Evolutionary conservation across 2,329 filamentous ascomycete genomes (phyloP).

Genomic region (Emergomyces africanus): DNA sequence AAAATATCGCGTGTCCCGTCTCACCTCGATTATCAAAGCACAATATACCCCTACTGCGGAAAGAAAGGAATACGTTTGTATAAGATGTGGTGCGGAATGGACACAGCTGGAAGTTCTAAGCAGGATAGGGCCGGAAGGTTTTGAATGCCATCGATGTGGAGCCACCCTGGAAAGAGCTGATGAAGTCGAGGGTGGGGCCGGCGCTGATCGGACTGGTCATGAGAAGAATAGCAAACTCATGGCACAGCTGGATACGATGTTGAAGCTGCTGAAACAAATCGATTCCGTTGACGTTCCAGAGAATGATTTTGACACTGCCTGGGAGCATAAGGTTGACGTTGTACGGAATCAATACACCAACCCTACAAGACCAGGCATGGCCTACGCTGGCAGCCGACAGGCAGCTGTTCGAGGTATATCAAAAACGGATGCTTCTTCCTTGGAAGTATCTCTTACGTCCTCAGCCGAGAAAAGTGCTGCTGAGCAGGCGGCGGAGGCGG

Average conservation of each 20-base stretch:
- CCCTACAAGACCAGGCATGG: slow-evolving; percentile 29
- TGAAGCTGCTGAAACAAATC: slow-evolving; percentile 36
- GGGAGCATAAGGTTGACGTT: slow-evolving; percentile 36
- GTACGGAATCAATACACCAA: slow-evolving; percentile 31
- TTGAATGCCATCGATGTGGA: slow-evolving; percentile 71
- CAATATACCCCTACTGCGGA: slow-evolving; percentile 69
- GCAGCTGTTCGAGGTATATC: slow-evolving; percentile 28
- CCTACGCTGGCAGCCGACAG: slow-evolving; percentile 25
- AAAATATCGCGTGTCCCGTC: slow-evolving; percentile 82
- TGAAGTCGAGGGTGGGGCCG: slow-evolving; percentile 31
- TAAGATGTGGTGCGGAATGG: slow-evolving; percentile 71
- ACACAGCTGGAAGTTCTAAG: slow-evolving; percentile 83
- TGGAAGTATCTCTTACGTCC: slow-evolving; percentile 39
- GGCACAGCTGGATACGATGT: slow-evolving; percentile 34
- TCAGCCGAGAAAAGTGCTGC: slow-evolving; percentile 36
- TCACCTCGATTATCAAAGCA: slow-evolving; percentile 79
- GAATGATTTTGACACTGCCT: slow-evolving; percentile 37
- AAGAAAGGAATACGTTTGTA: slow-evolving; percentile 84
- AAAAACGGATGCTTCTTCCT: slow-evolving; percentile 31
- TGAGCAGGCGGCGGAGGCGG: slow-evolving; percentile 35
- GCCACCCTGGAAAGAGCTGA: slow-evolving; percentile 32
- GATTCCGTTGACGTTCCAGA: slow-evolving; percentile 35
- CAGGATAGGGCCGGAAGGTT: slow-evolving; percentile 53
- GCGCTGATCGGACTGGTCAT: slow-evolving; percentile 34
- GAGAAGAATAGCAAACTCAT: slow-evolving; percentile 39